Conservation (phyloP, 73 alveolate species). For the Stentor roeselii region DNA sequence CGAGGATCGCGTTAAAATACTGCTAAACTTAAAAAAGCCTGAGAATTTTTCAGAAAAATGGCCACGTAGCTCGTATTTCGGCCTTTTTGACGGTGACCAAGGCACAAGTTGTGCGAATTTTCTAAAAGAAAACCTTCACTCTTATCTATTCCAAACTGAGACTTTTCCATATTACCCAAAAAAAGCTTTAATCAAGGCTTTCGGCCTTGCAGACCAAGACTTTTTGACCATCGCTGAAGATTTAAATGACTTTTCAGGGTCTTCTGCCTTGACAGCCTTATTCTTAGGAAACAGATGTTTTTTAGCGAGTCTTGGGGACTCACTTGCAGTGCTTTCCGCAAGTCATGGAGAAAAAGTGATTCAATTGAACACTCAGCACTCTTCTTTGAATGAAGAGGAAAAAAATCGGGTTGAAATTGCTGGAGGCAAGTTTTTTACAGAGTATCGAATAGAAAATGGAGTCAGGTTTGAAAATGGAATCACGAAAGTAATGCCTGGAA, state of each 20-base stretch:
- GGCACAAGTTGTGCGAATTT: conserved; percentile 96
- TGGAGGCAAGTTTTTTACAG: conserved; percentile 84
- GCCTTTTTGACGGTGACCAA: conserved; percentile 97
- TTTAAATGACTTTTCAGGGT: conserved; percentile 78
- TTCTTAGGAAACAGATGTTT: conserved; percentile 71
- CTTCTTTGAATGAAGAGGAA: conserved; percentile 80
- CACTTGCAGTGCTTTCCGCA: conserved; percentile 83
- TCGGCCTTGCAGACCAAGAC: conserved; percentile 83
- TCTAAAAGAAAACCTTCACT: conserved; percentile 88
- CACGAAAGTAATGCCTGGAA: conserved; percentile 88
- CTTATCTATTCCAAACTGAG: conserved; percentile 74
- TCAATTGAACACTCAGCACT: conserved; percentile 84
- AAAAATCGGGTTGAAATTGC: conserved; percentile 63
- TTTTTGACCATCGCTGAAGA: conserved; percentile 66
- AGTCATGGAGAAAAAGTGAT: conserved; percentile 54
- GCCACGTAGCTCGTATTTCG: conserved; percentile 95
- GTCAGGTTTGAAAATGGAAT: conserved; percentile 55
- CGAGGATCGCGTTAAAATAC: conserved; percentile 64
- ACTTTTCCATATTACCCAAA: conserved; percentile 87
- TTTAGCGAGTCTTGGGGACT: conserved; percentile 95
- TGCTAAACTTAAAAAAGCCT: conserved; percentile 52
- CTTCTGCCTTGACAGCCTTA: conserved; percentile 82
- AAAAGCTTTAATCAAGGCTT: conserved; percentile 87
- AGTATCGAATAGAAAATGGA: neutral
- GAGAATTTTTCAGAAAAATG: conserved; percentile 65